Evolutionary conservation across 129 eudicot genomes (phyloP).

Genomic region (Saposhnikovia divaricata): DNA sequence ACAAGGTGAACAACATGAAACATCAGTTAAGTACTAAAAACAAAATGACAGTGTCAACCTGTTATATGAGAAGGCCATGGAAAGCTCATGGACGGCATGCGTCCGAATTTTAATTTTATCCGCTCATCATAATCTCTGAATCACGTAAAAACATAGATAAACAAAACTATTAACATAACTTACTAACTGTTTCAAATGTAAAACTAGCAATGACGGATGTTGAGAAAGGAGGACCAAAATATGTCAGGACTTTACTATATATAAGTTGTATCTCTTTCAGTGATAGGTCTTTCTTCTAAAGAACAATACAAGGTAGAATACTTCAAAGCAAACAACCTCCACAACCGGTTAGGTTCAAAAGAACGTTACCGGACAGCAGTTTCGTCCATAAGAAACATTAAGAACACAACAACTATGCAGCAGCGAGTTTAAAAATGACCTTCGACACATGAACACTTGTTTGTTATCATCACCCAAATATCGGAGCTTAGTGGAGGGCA

Average conservation of each 20-base stretch:
- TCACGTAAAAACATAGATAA: slow-evolving; percentile 1
- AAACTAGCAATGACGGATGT: not conserved
- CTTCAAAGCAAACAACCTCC: not conserved
- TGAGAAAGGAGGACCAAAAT: not conserved
- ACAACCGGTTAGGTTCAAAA: not conserved
- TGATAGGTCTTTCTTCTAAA: not conserved
- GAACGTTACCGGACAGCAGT: not conserved
- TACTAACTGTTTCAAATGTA: not conserved
- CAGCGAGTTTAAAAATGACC: slow-evolving; percentile 30
- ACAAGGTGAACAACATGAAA: not conserved
- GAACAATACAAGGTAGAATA: not conserved
- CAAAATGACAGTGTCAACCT: slow-evolving; percentile 30
- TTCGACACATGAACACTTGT: slow-evolving; percentile 35
- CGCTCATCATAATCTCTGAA: slow-evolving; percentile 57
- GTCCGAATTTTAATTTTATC: slow-evolving; percentile 34
- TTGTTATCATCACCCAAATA: slow-evolving; percentile 53
- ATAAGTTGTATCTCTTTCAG: not conserved
- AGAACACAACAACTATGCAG: not conserved
- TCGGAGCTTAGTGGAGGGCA: slow-evolving; percentile 49
- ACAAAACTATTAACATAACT: not conserved
- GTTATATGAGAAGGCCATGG: slow-evolving; percentile 77
- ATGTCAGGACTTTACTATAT: not conserved
- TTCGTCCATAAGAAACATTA: not conserved
- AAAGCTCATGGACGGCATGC: slow-evolving; percentile 60
- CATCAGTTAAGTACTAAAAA: not conserved